phyloP scores from a whole-genome alignment of 2,329 filamentous ascomycete genomes.

The Bipolaris oryzae region DNA sequence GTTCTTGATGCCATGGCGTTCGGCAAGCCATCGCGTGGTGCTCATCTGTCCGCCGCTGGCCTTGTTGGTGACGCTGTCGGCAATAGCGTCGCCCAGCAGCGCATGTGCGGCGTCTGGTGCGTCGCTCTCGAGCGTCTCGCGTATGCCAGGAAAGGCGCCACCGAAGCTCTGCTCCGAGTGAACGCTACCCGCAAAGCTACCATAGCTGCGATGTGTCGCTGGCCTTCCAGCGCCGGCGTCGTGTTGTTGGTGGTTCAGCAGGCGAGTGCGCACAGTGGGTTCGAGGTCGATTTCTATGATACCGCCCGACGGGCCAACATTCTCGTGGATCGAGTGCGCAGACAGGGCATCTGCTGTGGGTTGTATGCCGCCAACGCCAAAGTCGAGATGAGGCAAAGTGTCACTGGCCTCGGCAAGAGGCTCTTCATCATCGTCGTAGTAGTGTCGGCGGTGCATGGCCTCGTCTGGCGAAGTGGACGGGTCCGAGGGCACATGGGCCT shows the following conservation, averaged over 20 bases:
- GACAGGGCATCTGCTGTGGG: conserved; percentile 41
- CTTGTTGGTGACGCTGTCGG: conserved; percentile 52
- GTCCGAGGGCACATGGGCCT: conserved; percentile 51
- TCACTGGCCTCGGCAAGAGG: conserved; percentile 25
- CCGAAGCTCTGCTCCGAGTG: conserved; percentile 49
- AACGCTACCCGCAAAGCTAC: conserved; percentile 62
- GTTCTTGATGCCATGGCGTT: conserved; percentile 75
- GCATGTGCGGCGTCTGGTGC: conserved; percentile 46
- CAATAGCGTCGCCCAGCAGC: conserved; percentile 51
- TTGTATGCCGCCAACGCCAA: conserved; percentile 42
- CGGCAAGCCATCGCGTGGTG: conserved; percentile 73
- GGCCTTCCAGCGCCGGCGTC: conserved; percentile 73
- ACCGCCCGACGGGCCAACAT: conserved; percentile 23
- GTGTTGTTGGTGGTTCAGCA: conserved; percentile 48
- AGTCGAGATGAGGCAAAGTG: conserved; percentile 25
- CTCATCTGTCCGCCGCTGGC: conserved; percentile 66
- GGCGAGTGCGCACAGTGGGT: conserved; percentile 46
- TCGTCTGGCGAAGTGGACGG: conserved; percentile 52
- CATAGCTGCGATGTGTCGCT: conserved; percentile 58
- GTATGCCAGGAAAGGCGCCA: conserved; percentile 43
- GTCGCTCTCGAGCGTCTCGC: conserved; percentile 35
- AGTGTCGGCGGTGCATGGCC: conserved; percentile 37
- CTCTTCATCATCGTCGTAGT: conserved; percentile 25
- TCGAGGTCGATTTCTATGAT: conserved; percentile 37
- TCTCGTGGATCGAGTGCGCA: conserved; percentile 33